These are phyloP conservation scores for Aspergillus vadensis DNA, from an alignment of 2,329 filamentous ascomycete species.

Conservation along the genomic window DNA sequence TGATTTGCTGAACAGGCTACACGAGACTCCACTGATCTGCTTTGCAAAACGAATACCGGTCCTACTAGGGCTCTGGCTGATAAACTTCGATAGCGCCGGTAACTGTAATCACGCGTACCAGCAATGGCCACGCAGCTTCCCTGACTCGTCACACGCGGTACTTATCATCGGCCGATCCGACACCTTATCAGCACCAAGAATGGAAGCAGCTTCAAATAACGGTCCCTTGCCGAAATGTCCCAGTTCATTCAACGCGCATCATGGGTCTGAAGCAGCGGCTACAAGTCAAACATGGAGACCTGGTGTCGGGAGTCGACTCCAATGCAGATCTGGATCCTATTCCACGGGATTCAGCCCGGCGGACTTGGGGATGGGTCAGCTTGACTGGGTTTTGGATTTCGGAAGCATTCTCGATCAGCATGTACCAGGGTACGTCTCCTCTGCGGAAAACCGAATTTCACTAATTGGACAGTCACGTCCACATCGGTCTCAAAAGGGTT, in stretches of 20 bases:
- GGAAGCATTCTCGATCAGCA: constrained; percentile 19
- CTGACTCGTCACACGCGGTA: not conserved
- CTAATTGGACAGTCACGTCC: constrained; percentile 11
- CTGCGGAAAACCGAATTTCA: not conserved
- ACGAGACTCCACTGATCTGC: not conserved
- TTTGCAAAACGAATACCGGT: too few relatives aligned
- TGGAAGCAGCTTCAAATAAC: not conserved
- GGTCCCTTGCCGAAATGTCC: not conserved
- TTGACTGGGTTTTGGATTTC: constrained; percentile 17
- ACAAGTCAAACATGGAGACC: constrained; percentile 15
- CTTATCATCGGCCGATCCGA: not conserved
- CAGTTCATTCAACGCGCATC: not conserved
- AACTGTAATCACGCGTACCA: not conserved
- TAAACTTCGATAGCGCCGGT: not conserved
- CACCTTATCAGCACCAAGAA: not conserved
- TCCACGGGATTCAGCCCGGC: constrained; percentile 10
- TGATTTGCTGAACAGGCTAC: not conserved
- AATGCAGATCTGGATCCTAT: constrained; percentile 18
- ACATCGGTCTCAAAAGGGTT: constrained; percentile 14
- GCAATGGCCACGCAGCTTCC: not conserved
- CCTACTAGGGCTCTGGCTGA: too few relatives aligned
- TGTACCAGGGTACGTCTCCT: constrained; percentile 15
- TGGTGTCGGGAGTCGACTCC: constrained; percentile 12
- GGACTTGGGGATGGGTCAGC: constrained; percentile 17
- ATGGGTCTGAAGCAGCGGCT: constrained; percentile 17